Base-by-base conservation (phyloP, 169 alveolate genomes). In the Eimeria necatrix region DNA sequence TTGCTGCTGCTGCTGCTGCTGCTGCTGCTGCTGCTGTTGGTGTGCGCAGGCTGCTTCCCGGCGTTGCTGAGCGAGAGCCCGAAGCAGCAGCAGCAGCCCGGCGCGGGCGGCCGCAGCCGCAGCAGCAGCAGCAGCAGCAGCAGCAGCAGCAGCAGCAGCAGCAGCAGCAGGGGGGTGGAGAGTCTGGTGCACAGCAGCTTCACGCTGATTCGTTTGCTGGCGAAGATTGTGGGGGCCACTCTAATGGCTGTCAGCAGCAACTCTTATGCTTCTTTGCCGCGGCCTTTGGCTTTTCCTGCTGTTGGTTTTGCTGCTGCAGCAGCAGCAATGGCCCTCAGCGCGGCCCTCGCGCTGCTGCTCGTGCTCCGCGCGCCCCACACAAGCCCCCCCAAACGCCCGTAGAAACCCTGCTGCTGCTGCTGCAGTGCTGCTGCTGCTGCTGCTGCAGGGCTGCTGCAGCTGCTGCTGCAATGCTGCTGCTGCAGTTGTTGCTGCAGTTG, bases 1-100 rank as follows among this genome's bases (percentile, higher is more conserved):
- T 56, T 56, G 22, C 68, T 24, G 78, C 14, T 16, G 78, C 5
- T 68, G n/a, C 46, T 68, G 78, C 5, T 68, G 78, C 78, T 68
- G 46, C 78, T 46, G n/a, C 12, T 26, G 61, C 56, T 76, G 61
- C 41, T 76, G 86, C 86, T 48, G 61, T 49, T 14, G 86, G 4
- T 76, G 86, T 76, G 86, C 56, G 0, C 86, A 41, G 86, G 86
- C 86, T 76, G 86, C 60, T 76, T 76, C 86, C 86, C 86, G 3
- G 86, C 86, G 4, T 32, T 76, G 52, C 86, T 76, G 48, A 76
- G 86, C 60, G 86, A 76, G 22, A 26, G 22, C 48, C 18, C 86
- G 9, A 0, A 76, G 61, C 6, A 48, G 61, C 61, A 9, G 16
- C 61, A 76, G 86, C 86, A 76, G 86, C 86, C 52, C 64, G 14